Evolutionary conservation across 108 stramenopile genomes (phyloP).

Genomic region (Seminavis robusta): DNA sequence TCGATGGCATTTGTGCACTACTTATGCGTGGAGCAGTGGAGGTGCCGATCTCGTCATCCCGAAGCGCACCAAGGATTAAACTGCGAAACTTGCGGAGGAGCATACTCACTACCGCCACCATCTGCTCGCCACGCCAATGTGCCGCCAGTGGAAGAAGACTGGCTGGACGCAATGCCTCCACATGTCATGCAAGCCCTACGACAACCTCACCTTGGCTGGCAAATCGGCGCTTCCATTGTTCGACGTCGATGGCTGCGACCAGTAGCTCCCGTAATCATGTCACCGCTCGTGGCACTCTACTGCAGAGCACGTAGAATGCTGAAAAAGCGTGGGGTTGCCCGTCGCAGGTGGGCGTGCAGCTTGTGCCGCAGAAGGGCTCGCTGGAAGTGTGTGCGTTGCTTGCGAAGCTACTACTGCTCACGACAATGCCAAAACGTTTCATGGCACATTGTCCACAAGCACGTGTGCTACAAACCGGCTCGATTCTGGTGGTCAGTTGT

Average conservation of each 20-base stretch:
- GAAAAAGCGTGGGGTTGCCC: conserved; percentile 82
- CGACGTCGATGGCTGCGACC: conserved; percentile 71
- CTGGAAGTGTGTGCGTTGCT: conserved; percentile 91
- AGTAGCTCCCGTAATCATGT: conserved; percentile 73
- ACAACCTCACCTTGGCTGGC: conserved; percentile 83
- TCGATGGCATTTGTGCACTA: conserved; percentile 92
- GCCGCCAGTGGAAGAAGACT: conserved; percentile 52
- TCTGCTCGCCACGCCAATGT: conserved; percentile 49
- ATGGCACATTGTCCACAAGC: conserved; percentile 93
- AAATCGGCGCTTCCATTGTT: conserved; percentile 70
- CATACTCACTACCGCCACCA: conserved; percentile 84
- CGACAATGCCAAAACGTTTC: conserved; percentile 90
- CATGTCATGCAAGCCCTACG: conserved; percentile 84
- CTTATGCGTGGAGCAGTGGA: conserved; percentile 88
- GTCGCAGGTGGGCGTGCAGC: conserved; percentile 90
- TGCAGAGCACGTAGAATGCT: conserved; percentile 76
- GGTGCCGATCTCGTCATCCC: conserved; percentile 84
- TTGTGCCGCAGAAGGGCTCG: conserved; percentile 79
- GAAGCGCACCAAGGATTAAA: conserved; percentile 69
- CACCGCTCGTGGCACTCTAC: conserved; percentile 79
- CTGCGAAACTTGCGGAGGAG: conserved; percentile 79
- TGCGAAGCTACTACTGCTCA: conserved; percentile 87
- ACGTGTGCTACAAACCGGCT: conserved; percentile 88
- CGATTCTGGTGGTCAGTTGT: conserved; percentile 74
- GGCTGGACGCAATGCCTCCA: conserved; percentile 89